Percentiles rank a stretch among this genome's conserved stretches.
Evolutionary conservation across 1,284 basidiomycete genomes (phyloP).

Genomic region (Schizopora paradoxa): DNA sequence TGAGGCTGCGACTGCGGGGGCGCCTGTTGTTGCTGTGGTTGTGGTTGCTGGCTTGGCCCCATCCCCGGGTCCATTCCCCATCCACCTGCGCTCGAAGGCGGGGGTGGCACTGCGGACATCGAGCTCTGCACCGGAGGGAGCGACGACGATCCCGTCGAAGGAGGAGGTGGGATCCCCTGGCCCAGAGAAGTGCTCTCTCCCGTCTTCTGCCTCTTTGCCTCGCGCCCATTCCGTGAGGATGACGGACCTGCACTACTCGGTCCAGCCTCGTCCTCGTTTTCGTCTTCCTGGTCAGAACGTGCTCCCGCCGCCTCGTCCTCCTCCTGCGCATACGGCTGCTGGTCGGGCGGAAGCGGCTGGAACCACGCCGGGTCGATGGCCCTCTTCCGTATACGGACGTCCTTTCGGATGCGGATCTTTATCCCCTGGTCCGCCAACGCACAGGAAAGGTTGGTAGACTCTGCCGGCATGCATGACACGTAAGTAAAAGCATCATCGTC

Average conservation of each 20-base stretch:
- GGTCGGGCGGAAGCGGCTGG: slow-evolving; percentile 17
- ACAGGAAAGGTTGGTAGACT: slow-evolving; percentile 83
- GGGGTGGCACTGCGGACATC: not conserved
- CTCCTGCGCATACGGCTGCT: not conserved
- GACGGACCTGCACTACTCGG: not conserved
- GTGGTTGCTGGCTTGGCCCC: slow-evolving; percentile 1
- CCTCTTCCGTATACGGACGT: slow-evolving; percentile 71
- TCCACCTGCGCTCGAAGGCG: not conserved
- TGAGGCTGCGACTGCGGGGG: slow-evolving; percentile 28
- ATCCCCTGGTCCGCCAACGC: slow-evolving; percentile 89
- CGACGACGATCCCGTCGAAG: slow-evolving; percentile 10
- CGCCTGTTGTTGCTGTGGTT: slow-evolving; percentile 26
- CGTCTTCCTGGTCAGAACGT: slow-evolving; percentile 12
- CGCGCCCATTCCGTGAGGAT: slow-evolving; percentile 3
- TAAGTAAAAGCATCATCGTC: slow-evolving; percentile 12
- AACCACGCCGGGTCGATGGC: slow-evolving; percentile 25
- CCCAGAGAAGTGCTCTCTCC: slow-evolving; percentile 1
- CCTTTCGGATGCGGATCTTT: slow-evolving; percentile 88
- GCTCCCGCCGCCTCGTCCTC: slow-evolving; percentile 1
- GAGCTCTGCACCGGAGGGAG: too few species aligned
- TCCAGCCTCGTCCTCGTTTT: slow-evolving; percentile 5
- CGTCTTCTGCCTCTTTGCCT: slow-evolving; percentile 8
- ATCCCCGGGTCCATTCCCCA: slow-evolving; percentile 10
- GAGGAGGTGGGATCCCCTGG: slow-evolving; percentile 6
- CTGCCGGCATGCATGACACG: slow-evolving; percentile 40